Evolutionary conservation across 2,329 filamentous ascomycete genomes (phyloP).

Genomic region (Aspergillus candidus): DNA sequence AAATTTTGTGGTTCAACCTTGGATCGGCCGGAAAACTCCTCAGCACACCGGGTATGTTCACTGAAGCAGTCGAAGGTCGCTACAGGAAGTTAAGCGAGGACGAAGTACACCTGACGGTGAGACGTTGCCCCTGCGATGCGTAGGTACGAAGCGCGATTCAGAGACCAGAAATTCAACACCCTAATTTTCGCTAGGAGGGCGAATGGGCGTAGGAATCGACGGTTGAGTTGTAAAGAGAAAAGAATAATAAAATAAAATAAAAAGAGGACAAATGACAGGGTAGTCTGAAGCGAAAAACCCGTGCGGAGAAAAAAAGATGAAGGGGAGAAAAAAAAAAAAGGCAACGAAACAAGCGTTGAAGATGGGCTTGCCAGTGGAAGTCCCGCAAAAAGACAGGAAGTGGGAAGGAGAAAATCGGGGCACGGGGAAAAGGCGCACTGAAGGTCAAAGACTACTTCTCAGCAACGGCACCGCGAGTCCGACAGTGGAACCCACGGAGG

Average conservation of each 20-base stretch:
- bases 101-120: conserved; percentile 5
- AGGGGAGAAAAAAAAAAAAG: conserved; percentile 8
- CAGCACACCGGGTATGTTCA: conserved; percentile 5
- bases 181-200: conserved; percentile 7
- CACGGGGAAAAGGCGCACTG: conserved; percentile 15
- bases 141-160: conserved; percentile 20
- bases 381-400: conserved; percentile 15
- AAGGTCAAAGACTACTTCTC: conserved; percentile 17
- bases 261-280: conserved; percentile 12
- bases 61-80: conserved; percentile 2
- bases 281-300: conserved; percentile 14
- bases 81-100: conserved; percentile 6
- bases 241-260: conserved; percentile 4
- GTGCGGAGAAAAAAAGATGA: conserved; percentile 12
- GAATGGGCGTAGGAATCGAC: conserved; percentile 8
- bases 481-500: conserved; percentile 12
- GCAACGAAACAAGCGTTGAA: conserved; percentile 16
- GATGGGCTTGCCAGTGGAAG: conserved; percentile 14
- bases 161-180: conserved; percentile 9
- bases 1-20: conserved; percentile 10
- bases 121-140: conserved; percentile 17
- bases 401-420: conserved; percentile 15
- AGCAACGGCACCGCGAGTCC: conserved; percentile 17
- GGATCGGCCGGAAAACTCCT: conserved; percentile 11
- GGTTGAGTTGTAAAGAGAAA: background rate